These are phyloP conservation scores for Penicillium cosmopolitanum DNA, from an alignment of 495 filamentous ascomycete species.

Conservation along the genomic window DNA sequence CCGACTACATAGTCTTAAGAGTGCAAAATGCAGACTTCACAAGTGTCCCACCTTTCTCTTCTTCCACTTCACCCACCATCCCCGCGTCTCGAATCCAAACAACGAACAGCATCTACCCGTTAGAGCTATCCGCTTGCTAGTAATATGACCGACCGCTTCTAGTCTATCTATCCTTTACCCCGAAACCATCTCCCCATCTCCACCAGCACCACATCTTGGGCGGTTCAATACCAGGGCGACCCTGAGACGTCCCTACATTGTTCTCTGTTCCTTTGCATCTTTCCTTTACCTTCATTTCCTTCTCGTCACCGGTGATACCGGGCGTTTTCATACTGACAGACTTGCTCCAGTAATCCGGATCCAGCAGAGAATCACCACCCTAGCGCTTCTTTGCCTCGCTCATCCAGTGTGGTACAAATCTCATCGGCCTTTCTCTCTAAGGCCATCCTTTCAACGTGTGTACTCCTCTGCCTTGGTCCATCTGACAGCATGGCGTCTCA, in stretches of 20 bases:
- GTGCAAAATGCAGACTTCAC: background rate
- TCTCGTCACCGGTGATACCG: background rate
- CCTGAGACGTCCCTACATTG: too few species aligned
- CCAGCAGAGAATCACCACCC: background rate
- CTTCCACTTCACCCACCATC: conserved; percentile 1
- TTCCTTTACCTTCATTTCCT: background rate
- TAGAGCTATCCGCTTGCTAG: background rate
- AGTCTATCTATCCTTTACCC: background rate
- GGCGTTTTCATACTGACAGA: background rate
- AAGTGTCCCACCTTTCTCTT: conserved; percentile 1
- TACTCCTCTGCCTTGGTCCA: background rate
- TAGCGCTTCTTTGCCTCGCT: background rate
- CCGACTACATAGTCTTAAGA: background rate
- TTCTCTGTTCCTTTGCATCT: background rate
- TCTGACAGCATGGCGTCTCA: background rate
- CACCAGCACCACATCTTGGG: background rate
- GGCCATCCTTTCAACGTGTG: background rate
- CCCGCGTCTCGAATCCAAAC: background rate
- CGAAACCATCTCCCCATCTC: background rate
- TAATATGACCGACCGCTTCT: too few species aligned
- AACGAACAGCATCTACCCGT: background rate
- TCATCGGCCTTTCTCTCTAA: background rate
- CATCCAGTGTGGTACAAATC: background rate
- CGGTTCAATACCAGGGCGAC: too few species aligned
- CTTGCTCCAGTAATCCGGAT: background rate